phyloP scores from a whole-genome alignment of 371 early-diverging fungal genomes.

The Mortierella sp. region DNA sequence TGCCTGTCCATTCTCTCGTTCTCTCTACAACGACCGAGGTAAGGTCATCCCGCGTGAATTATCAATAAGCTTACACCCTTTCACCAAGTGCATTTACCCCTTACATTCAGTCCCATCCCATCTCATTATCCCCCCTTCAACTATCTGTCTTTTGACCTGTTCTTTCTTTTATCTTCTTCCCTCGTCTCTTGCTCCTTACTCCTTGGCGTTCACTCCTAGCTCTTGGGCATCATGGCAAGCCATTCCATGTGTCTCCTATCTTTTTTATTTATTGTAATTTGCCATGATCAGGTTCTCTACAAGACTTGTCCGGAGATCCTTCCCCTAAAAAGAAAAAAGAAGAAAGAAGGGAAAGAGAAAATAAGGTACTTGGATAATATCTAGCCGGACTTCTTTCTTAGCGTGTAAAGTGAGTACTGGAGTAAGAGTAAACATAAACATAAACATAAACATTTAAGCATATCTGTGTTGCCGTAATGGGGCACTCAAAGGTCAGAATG shows the following conservation, averaged over 20 bases:
- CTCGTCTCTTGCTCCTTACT: conserved; percentile 8
- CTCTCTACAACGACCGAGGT: not conserved
- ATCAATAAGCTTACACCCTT: not conserved
- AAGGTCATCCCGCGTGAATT: not conserved
- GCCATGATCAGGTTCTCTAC: not conserved
- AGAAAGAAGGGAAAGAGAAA: not conserved
- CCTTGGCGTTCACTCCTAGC: conserved; percentile 1
- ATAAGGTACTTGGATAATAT: not conserved
- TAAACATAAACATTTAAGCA: not conserved
- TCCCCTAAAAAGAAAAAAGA: not conserved
- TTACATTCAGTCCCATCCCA: not conserved
- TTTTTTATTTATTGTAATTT: not conserved
- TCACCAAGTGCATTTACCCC: not conserved
- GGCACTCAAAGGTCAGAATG: not conserved
- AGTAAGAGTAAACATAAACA: too few species aligned
- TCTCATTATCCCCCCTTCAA: not conserved
- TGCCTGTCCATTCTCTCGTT: not conserved
- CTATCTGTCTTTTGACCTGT: not conserved
- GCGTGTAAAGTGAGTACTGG: not conserved
- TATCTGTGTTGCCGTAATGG: not conserved
- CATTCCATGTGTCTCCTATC: conserved; percentile 9
- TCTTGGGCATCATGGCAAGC: not conserved
- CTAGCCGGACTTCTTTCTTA: not conserved
- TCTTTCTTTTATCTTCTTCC: not conserved
- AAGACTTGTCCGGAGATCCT: not conserved